phyloP scores from a whole-genome alignment of 306 rosid genomes.

The Corylus avellana region DNA sequence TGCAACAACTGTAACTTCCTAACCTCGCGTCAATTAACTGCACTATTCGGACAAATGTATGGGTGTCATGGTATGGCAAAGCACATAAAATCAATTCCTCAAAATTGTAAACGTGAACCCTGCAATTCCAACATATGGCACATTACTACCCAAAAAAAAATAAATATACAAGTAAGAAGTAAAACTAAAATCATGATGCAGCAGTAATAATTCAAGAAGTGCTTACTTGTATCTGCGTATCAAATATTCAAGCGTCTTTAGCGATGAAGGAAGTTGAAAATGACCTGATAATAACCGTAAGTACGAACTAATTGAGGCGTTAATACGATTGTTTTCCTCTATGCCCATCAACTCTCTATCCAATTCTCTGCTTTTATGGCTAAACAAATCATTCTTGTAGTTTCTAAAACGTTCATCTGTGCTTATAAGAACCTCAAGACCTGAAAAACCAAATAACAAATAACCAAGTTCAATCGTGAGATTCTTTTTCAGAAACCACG shows the following conservation, averaged over 20 bases:
- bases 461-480: neutral
- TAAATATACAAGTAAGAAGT: neutral
- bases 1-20: conserved; percentile 22
- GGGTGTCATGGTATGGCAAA: conserved; percentile 90
- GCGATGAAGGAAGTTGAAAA: conserved; percentile 59
- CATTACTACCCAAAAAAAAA: conserved; percentile 9
- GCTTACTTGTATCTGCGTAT: conserved; percentile 80
- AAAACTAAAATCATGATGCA: neutral
- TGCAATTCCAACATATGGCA: conserved; percentile 38
- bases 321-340: conserved; percentile 64
- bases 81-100: conserved; percentile 77
- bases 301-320: conserved; percentile 58
- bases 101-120: conserved; percentile 70
- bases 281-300: conserved; percentile 62
- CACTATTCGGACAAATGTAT: conserved; percentile 70
- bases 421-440: conserved; percentile 69
- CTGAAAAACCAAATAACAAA: conserved; percentile 39
- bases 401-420: conserved; percentile 62
- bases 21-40: conserved; percentile 72
- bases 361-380: conserved; percentile 61
- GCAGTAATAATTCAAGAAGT: neutral
- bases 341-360: conserved; percentile 72
- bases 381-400: conserved; percentile 69
- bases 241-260: conserved; percentile 86
- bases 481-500: neutral